Base-by-base conservation (phyloP, 768 basidiomycete species). In the Termitomyces sp. region DNA sequence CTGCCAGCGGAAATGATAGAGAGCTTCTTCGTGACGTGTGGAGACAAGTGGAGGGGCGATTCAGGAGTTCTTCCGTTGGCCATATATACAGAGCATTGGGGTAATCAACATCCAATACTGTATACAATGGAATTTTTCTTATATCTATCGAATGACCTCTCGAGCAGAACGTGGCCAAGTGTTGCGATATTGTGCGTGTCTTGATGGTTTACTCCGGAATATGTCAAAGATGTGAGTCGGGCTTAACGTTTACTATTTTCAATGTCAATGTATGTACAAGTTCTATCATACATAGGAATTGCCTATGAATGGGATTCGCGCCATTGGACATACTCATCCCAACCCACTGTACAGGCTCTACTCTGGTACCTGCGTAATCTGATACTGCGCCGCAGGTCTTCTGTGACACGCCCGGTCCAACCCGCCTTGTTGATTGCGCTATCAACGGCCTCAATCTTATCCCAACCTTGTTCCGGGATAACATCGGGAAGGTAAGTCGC, bases 401-500 rank as follows among this genome's bases (percentile, higher is more conserved):
- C 94, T 0, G 86, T 89, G 64, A 95, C 89, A 50, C 71, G 70
- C 1, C 91, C 92, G 55, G 70, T 81, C 88, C 89, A 98, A 3
- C 94, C 97, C 3, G 95, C 91, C 72, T 99, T 99, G 60, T 84
- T 82, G 61, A 98, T 93, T 30, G 94, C 93, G 63, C 87, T 93
- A 63, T 95, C 87, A 40, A 99, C 73, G 7, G 96, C 87, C 70
- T 97, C 90, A 56, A 87, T 75, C 79, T 89, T 89, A 59, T 86
- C 83, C 97, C 97, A 99, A 7, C 92, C 94, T 70, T 98, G 96
- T 38, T 93, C 91, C 0, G 87, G 82, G 43, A 91, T 88, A 57
- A 99, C 89, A 54, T 98, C 87, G 5, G 97, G 97, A 11, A 99
- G 80, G 72, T 95, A 99, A 0, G 92, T 94, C 8, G 95, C 94